phyloP scores from a whole-genome alignment of 192 early-diverging fungal genomes.

The Coemansia sp. region DNA sequence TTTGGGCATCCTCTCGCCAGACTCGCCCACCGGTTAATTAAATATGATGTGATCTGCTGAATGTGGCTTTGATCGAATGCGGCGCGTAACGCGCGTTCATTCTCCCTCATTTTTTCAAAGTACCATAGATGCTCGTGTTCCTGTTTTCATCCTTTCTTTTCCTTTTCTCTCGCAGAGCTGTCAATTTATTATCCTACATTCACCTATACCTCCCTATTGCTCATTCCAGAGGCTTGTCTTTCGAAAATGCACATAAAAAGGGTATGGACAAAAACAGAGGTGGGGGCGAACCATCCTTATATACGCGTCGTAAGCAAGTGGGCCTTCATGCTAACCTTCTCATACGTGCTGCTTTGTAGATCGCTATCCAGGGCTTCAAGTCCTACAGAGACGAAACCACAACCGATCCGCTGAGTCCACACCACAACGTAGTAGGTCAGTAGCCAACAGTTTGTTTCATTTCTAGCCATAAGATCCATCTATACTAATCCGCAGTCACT shows the following conservation, averaged over 20 bases:
- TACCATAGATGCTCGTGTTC: background rate
- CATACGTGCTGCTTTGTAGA: conserved; percentile 34
- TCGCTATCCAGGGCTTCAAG: conserved; percentile 98
- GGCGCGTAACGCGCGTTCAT: no score
- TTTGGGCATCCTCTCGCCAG: background rate
- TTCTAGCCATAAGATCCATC: background rate
- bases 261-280: conserved; percentile 26
- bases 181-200: background rate
- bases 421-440: conserved; percentile 94
- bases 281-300: no score
- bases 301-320: no score
- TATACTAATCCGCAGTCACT: background rate
- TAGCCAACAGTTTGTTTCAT: no score
- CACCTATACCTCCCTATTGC: no score
- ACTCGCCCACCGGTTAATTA: background rate
- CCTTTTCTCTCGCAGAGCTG: background rate
- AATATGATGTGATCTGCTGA: background rate
- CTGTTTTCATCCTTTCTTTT: background rate
- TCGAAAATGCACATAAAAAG: conserved; percentile 48
- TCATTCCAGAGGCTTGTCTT: background rate
- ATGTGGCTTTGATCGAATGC: no score
- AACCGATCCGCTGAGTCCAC: conserved; percentile 87
- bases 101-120: no score
- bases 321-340: background rate
- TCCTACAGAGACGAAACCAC: conserved; percentile 97